Conservation (phyloP, 257 asterid species). For the Sherardia arvensis region DNA sequence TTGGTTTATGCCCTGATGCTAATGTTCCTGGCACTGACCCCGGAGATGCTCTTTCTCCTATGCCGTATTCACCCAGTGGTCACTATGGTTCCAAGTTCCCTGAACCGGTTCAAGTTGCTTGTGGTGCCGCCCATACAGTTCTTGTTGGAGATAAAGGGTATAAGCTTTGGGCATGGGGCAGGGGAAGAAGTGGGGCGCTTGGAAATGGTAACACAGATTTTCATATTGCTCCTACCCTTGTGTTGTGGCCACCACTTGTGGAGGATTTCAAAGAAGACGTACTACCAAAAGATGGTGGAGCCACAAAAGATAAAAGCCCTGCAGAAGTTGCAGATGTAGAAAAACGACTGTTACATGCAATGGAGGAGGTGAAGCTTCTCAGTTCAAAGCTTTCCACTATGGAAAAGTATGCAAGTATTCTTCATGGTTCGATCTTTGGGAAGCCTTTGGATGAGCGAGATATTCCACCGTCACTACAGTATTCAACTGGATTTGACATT, state of each 20-base stretch:
- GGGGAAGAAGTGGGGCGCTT: slow-evolving; percentile 88
- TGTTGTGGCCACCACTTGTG: slow-evolving; percentile 53
- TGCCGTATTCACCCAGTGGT: slow-evolving; percentile 34
- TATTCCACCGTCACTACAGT: slow-evolving; percentile 38
- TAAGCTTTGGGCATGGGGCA: slow-evolving; percentile 91
- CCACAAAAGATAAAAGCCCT: slow-evolving; percentile 18
- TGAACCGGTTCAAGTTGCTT: slow-evolving; percentile 54
- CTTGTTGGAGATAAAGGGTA: slow-evolving; percentile 57
- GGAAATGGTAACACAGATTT: slow-evolving; percentile 54
- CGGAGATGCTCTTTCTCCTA: slow-evolving; percentile 77
- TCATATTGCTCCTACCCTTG: slow-evolving; percentile 41
- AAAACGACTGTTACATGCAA: slow-evolving; percentile 35
- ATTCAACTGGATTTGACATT: slow-evolving; percentile 44
- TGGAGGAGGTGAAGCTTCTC: slow-evolving; percentile 62
- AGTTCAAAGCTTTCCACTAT: slow-evolving; percentile 37
- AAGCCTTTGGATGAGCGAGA: slow-evolving; percentile 59
- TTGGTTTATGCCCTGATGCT: slow-evolving; percentile 82
- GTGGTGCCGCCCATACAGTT: slow-evolving; percentile 97
- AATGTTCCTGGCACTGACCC: slow-evolving; percentile 54
- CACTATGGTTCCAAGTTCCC: slow-evolving; percentile 30
- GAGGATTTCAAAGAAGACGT: slow-evolving; percentile 31
- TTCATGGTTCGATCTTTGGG: slow-evolving; percentile 76
- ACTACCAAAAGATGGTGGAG: slow-evolving; percentile 5
- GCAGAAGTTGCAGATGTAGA: slow-evolving; percentile 38
- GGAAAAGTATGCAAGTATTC: slow-evolving; percentile 69